phyloP scores from a whole-genome alignment of 2,329 filamentous ascomycete species.

The Pseudofabraea citricarpa region DNA sequence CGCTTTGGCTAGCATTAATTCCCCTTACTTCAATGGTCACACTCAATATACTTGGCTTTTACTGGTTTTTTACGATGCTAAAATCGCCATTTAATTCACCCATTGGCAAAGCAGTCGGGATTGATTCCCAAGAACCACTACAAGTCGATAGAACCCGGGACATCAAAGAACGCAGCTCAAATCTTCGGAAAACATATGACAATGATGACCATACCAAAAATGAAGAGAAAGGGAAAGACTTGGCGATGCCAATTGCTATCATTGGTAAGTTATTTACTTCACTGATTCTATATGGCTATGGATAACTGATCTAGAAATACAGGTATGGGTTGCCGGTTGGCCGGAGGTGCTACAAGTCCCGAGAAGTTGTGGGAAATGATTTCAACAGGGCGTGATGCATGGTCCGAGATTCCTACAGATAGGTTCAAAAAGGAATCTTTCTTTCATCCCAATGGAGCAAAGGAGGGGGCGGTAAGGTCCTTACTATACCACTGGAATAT shows the following conservation, averaged over 20 bases:
- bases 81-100: background rate
- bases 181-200: too few species aligned
- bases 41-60: slow-evolving; percentile 7
- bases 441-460: background rate
- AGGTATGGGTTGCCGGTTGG: slow-evolving; percentile 29
- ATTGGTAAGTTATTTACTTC: too few species aligned
- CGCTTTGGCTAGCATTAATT: background rate
- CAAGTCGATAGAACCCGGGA: too few species aligned
- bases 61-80: slow-evolving; percentile 8
- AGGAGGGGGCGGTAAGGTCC: background rate
- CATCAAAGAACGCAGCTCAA: background rate
- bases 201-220: background rate
- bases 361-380: slow-evolving; percentile 30
- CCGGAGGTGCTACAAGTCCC: slow-evolving; percentile 27
- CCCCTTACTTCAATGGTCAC: slow-evolving; percentile 2
- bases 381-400: slow-evolving; percentile 27
- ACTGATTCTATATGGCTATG: too few species aligned
- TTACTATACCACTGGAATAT: background rate
- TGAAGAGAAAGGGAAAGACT: background rate
- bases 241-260: slow-evolving; percentile 22
- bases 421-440: slow-evolving; percentile 3
- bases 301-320: too few species aligned
- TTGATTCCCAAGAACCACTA: too few species aligned
- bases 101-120: background rate
- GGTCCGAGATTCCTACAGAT: slow-evolving; percentile 17